Percentiles rank a stretch among this genome's conserved stretches.
phyloP scores from a whole-genome alignment of 768 basidiomycete species.

The Serendipita sp. region DNA sequence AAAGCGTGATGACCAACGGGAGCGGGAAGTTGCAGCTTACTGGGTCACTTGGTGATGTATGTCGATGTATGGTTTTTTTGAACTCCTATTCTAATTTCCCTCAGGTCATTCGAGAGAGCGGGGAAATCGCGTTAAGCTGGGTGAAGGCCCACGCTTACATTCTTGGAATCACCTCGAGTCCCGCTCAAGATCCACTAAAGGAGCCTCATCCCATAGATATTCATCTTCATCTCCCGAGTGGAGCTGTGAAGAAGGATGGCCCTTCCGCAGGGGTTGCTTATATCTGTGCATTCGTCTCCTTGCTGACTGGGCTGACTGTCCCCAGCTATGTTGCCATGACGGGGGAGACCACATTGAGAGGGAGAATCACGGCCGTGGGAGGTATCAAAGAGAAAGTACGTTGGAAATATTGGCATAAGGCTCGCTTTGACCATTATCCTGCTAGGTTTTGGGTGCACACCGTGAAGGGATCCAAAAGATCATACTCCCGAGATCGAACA shows the following conservation, averaged over 20 bases:
- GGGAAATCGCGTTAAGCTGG: conserved; percentile 82
- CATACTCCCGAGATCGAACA: conserved; percentile 70
- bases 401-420: too few relatives aligned
- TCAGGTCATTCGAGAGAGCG: conserved; percentile 82
- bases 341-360: conserved; percentile 81
- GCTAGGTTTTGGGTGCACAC: conserved; percentile 76
- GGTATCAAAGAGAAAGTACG: conserved; percentile 74
- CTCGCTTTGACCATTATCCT: not conserved
- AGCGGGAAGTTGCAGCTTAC: conserved; percentile 59
- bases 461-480: conserved; percentile 71
- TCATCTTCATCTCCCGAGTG: conserved; percentile 78
- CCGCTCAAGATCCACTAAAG: conserved; percentile 59
- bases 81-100: not conserved
- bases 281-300: conserved; percentile 75
- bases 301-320: conserved; percentile 61
- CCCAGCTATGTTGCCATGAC: conserved; percentile 73
- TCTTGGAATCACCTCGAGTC: conserved; percentile 54
- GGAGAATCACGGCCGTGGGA: conserved; percentile 69
- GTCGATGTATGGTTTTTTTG: conserved; percentile 13
- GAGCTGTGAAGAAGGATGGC: conserved; percentile 87
- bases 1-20: conserved; percentile 68
- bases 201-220: conserved; percentile 60
- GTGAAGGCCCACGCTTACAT: conserved; percentile 76
- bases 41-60: conserved; percentile 66
- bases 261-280: conserved; percentile 78